These are phyloP conservation scores for Zygnema circumcarinatum DNA, from an alignment of 139 green algal species.

Conservation along the genomic window DNA sequence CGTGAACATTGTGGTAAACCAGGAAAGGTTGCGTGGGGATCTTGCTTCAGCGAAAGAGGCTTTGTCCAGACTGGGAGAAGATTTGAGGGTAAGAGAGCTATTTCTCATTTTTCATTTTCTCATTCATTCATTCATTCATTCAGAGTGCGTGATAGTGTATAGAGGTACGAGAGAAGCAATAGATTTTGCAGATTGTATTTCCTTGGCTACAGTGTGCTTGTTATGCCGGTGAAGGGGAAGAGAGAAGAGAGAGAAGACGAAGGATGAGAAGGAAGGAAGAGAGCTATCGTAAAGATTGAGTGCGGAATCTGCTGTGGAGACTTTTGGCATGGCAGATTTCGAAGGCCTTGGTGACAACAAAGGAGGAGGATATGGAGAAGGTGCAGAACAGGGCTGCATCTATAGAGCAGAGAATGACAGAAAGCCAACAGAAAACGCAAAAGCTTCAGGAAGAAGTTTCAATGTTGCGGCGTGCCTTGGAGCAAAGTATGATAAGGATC, in stretches of 20 bases:
- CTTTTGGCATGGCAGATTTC: too few species aligned
- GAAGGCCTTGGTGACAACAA: neutral
- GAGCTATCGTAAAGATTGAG: too few species aligned
- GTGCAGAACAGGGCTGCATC: neutral
- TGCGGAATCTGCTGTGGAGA: too few species aligned
- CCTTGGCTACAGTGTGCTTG: too few species aligned
- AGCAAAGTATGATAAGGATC: slow-evolving; percentile 56
- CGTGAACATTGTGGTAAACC: too few species aligned
- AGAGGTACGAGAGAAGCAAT: too few species aligned
- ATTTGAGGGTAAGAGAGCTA: slow-evolving; percentile 19
- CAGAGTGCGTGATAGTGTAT: too few species aligned
- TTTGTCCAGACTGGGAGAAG: slow-evolving; percentile 14
- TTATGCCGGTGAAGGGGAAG: too few species aligned
- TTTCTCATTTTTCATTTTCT: slow-evolving; percentile 17
- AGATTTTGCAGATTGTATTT: too few species aligned
- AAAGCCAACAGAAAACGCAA: neutral
- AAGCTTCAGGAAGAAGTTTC: slow-evolving; percentile 15
- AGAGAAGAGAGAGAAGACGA: too few species aligned
- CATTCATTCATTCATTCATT: too few species aligned
- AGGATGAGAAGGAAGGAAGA: too few species aligned
- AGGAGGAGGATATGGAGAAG: neutral
- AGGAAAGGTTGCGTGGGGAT: slow-evolving; percentile 27
- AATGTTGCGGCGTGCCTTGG: slow-evolving; percentile 31
- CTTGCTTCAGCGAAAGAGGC: slow-evolving; percentile 28
- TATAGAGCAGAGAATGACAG: slow-evolving; percentile 8